These are phyloP conservation scores for Dryadomyces quercivorus DNA, from an alignment of 2,329 filamentous ascomycete genomes.

Conservation along the genomic window DNA sequence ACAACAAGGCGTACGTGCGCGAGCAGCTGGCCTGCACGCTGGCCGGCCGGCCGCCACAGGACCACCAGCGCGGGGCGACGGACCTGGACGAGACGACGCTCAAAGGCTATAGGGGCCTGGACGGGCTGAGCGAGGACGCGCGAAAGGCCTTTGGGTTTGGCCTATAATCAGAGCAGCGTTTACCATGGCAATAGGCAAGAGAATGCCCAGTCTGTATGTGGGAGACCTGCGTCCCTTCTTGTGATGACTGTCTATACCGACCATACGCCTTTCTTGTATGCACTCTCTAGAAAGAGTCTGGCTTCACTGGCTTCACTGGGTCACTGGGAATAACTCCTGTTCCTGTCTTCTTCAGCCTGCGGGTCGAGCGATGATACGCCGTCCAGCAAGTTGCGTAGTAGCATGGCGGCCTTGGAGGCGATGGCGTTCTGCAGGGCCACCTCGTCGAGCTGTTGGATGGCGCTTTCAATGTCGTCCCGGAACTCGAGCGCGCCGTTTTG, in stretches of 20 bases:
- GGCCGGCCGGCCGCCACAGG: conserved; percentile 10
- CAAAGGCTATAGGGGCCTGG: background rate
- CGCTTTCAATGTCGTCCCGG: background rate
- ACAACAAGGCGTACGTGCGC: conserved; percentile 6
- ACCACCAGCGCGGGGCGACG: conserved; percentile 8
- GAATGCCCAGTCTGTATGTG: too few relatives aligned
- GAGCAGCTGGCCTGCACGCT: conserved; percentile 1
- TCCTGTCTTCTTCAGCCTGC: too few relatives aligned
- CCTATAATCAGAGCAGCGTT: background rate
- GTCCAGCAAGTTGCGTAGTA: background rate
- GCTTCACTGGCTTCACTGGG: too few relatives aligned
- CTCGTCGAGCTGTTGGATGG: background rate
- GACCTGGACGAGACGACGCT: background rate
- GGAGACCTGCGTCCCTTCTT: too few relatives aligned
- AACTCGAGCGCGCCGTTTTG: background rate
- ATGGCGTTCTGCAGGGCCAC: background rate
- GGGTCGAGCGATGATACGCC: background rate
- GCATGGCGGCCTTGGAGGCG: background rate
- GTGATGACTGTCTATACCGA: too few relatives aligned
- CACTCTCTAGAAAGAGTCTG: too few relatives aligned
- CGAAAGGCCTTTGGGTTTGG: background rate
- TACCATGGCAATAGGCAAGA: too few relatives aligned
- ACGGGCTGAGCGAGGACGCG: background rate
- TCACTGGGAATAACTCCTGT: too few relatives aligned
- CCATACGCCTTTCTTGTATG: too few relatives aligned